Evolutionary conservation across 2,329 filamentous ascomycete species (phyloP), one percentile per base, ranked within the genome.

Genomic region (Nannizziopsis barbatae): DNA sequence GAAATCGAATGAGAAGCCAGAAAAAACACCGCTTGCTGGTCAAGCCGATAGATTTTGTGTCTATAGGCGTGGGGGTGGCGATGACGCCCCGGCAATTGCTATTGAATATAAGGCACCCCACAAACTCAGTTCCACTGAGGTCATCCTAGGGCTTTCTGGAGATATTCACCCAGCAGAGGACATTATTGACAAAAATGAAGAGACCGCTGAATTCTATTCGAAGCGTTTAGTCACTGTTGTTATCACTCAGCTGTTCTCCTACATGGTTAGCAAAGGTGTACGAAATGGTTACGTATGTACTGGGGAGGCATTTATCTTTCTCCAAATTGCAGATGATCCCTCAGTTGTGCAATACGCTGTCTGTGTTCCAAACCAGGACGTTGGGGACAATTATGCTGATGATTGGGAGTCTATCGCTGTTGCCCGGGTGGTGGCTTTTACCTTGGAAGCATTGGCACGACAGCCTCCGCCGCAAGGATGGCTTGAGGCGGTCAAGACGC

Each of bases 331-430:
- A 20, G 47, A 65, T 37, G 53, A 60, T 20, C 56, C 58, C 45
- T 55, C 53, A 14, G 60, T 54, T 2, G 54, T 63, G 11, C 53
- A 58, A 45, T 67, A 65, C 52, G 58, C 58, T 52, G 54, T 66
- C n/a, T 58, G 57, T 15, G 57, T 64, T 8, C 62, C 61, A 5
- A 52, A 60, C 32, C 50, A 52, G 15, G 62, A 67, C 50, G 60
- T 65, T 30, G 50, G 52, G 27, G 50, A 45, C 1, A n/a, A 31
- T n/a, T 18, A 17, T 11, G 36, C 14, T 3, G 9, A n/a, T n/a
- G n/a, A n/a, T n/a, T n/a, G n/a, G n/a, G n/a, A n/a, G n/a, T n/a
- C n/a, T n/a, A n/a, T n/a, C n/a, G n/a, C n/a, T n/a, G n/a, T n/a
- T n/a, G n/a, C n/a, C n/a, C n/a, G n/a, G n/a, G n/a, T n/a, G n/a